Base-by-base conservation (phyloP, 441 rosid genomes). In the Mallotus repandus region DNA sequence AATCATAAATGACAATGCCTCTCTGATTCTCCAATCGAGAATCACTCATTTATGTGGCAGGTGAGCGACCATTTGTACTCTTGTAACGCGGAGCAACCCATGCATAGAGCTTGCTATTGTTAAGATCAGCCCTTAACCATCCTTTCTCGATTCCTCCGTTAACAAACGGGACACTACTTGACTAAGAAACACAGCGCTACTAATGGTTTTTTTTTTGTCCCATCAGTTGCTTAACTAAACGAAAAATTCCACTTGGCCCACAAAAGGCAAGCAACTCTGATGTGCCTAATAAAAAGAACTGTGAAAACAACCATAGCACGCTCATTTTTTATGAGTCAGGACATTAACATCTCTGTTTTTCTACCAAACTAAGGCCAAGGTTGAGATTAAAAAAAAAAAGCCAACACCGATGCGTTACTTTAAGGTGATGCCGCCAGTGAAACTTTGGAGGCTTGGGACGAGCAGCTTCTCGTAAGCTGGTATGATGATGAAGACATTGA, bases 191-290 rank as follows among this genome's bases (percentile, higher is more conserved):
- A 92, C 16, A 0, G 91, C 86, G 13, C 85, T 87, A 16, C 87
- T 85, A 4, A 89, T 84, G 43, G n/a, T n/a, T 25, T 25, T 25
- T 93, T 92, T 69, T 89, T 81, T 49, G 89, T 90, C 66, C 90
- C 92, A 3, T 88, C 91, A 0, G 89, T 88, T 3, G 90, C 91
- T 65, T 89, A 88, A 18, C 83, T 86, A 25, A 76, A 87, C 86
- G 60, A 89, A 90, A 59, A 90, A 89, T 77, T 89, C 94, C 19
- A 92, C 38, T 67, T 89, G 90, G 16, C 94, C 97, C 19, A 90
- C 88, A 25, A 68, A 75, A 82, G 29, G 89, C 78, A 32, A 89
- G 87, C 18, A 87, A 90, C 76, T 89, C 94, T 0, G 90, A 85
- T 4, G 61, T 60, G 22, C 89, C 94, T 2, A 85, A 15, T 10